Conservation (phyloP, 2,329 filamentous ascomycete genomes). For the Arthrinium puccinioides region DNA sequence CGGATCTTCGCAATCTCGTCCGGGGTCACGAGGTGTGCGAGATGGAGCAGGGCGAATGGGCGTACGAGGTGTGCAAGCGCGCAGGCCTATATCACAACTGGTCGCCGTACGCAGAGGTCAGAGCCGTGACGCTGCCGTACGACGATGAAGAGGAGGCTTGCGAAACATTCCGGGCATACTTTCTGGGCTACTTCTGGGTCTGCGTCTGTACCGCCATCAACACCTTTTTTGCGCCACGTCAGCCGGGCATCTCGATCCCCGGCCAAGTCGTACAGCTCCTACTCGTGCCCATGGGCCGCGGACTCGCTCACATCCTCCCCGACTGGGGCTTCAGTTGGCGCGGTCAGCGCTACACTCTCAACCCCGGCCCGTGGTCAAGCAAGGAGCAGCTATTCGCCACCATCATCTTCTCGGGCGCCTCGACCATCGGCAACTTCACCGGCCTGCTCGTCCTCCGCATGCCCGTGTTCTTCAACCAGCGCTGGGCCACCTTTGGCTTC, state of each 20-base stretch:
- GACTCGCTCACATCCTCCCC: slow-evolving; percentile 43
- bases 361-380: slow-evolving; percentile 36
- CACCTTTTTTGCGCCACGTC: slow-evolving; percentile 50
- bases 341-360: slow-evolving; percentile 25
- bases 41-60: slow-evolving; percentile 19
- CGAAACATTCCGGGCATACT: slow-evolving; percentile 44
- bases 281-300: slow-evolving; percentile 46
- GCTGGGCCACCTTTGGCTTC: slow-evolving; percentile 39
- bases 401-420: slow-evolving; percentile 54
- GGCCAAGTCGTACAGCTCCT: slow-evolving; percentile 50
- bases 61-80: slow-evolving; percentile 16
- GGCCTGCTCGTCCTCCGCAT: slow-evolving; percentile 43
- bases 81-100: slow-evolving; percentile 46
- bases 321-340: slow-evolving; percentile 40
- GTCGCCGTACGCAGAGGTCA: slow-evolving; percentile 47
- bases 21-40: slow-evolving; percentile 17
- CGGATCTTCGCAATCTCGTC: slow-evolving; percentile 12
- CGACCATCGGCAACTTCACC: slow-evolving; percentile 38
- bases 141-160: slow-evolving; percentile 32
- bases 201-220: slow-evolving; percentile 43
- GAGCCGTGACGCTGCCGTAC: slow-evolving; percentile 32
- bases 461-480: slow-evolving; percentile 42
- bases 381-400: slow-evolving; percentile 55
- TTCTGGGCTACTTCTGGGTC: slow-evolving; percentile 44
- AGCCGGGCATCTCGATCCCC: slow-evolving; percentile 45